Percentiles rank a stretch among this genome's conserved stretches.
Conservation (phyloP, 83 land plant genomes). For the Thuja plicata region DNA sequence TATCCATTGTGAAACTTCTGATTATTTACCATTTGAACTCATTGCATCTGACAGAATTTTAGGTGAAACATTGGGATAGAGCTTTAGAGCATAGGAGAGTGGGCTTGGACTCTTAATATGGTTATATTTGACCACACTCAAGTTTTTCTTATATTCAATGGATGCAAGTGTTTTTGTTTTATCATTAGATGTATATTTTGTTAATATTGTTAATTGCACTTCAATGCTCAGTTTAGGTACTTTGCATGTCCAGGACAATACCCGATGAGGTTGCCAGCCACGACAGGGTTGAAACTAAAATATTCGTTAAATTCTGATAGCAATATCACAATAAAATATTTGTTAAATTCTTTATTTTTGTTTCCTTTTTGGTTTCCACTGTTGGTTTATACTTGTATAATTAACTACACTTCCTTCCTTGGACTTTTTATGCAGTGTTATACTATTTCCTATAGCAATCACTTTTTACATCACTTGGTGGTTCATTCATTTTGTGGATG, state of each 20-base stretch:
- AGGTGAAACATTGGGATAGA: too few species aligned
- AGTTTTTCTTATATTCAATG: background rate
- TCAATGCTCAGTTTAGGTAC: background rate
- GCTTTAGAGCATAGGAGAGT: too few species aligned
- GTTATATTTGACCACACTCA: too few species aligned
- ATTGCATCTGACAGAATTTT: too few species aligned
- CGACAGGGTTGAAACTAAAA: background rate
- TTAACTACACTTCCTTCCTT: background rate
- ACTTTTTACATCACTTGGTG: conserved; percentile 76
- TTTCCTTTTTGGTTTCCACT: background rate
- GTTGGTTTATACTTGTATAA: background rate
- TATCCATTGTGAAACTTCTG: too few species aligned
- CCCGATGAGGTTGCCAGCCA: background rate
- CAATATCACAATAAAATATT: background rate
- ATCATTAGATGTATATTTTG: background rate
- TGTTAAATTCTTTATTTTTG: background rate
- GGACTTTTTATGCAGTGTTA: conserved; percentile 54
- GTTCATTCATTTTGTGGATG: conserved; percentile 75
- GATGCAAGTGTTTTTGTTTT: background rate
- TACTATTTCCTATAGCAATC: conserved; percentile 62
- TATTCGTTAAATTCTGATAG: background rate
- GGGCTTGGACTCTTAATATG: too few species aligned
- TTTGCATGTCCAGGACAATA: background rate
- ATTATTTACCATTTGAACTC: too few species aligned
- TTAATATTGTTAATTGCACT: background rate